phyloP scores from a whole-genome alignment of 176 grass and related monocot species.

The Oryza officinalis region DNA sequence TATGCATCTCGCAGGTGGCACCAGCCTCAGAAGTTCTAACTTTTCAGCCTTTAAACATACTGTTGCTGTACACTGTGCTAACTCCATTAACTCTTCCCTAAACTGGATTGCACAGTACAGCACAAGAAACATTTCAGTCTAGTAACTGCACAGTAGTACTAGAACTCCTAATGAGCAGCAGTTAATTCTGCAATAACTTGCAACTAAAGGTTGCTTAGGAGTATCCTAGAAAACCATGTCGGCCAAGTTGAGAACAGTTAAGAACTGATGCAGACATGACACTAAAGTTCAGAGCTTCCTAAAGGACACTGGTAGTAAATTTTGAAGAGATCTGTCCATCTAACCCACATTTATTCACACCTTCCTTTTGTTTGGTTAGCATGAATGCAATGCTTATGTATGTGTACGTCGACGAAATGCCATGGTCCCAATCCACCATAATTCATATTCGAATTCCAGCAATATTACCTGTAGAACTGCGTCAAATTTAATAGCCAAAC shows the following conservation, averaged over 20 bases:
- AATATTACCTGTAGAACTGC: constrained; percentile 22
- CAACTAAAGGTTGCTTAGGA: not conserved
- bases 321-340: constrained; percentile 17
- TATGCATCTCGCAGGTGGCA: not conserved
- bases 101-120: not conserved
- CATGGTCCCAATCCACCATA: constrained; percentile 28
- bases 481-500: constrained; percentile 41
- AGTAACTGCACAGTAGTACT: not conserved
- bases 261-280: not conserved
- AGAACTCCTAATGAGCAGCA: not conserved
- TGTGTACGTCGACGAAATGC: constrained; percentile 19
- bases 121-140: not conserved
- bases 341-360: constrained; percentile 16
- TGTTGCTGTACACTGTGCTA: not conserved
- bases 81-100: not conserved
- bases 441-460: constrained; percentile 26
- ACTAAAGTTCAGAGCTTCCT: not conserved
- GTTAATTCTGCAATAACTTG: not conserved
- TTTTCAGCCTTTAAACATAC: not conserved
- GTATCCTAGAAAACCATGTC: not conserved
- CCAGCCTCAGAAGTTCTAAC: not conserved
- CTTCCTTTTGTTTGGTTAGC: constrained; percentile 9
- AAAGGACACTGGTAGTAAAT: not conserved
- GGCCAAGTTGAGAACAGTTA: not conserved
- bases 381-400: constrained; percentile 29